Base-by-base conservation (phyloP, 2,329 filamentous ascomycete species). In the Stachybotrys echinatus region DNA sequence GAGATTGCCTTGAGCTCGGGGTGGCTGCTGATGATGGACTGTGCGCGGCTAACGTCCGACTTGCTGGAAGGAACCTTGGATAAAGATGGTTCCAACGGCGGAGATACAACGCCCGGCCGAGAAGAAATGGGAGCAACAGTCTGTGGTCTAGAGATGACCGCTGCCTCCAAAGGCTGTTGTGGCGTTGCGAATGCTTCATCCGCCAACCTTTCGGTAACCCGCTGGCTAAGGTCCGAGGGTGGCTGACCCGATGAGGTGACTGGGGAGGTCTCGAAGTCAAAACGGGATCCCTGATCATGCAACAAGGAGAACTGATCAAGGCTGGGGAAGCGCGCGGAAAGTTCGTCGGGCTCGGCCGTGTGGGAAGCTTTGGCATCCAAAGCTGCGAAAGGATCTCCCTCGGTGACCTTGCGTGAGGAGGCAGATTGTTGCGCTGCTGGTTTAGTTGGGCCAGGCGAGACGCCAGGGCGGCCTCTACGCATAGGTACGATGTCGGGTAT, bases 401-500 rank as follows among this genome's bases (percentile, higher is more conserved):
- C 77, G 2, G 84, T 80, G 40, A 85, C 84, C 55, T 85, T 80
- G 57, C 84, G 80, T 0, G 89, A 87, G 5, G 88, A 58, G 73
- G 86, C 48, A 79, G 80, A 71, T 60, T 53, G 73, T 59, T 59
- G 75, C 5, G 77, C 75, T 5, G 56, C 40, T 8, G 58, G 51
- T 50, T 60, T 47, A 23, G 53, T 22, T 22, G 59, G 56, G 22
- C 65, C 61, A 19, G 72, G 70, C 8, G 70, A 65, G 17, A 72
- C 62, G 5, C 66, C 67, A 21, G 75, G 70, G 18, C 91, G 88
- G 4, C 94, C 94, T 70, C 94, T 81, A 53, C 94, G 83, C 94
- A 97, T 97, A 1, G 92, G 94, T 37, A 88, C 85, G 54, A 99
- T 90, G 21, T 96, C 90, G 8, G 94, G 94, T 49, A 97, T 84